These are phyloP conservation scores for Boechera stricta DNA, from an alignment of 345 rosid species.

Conservation along the genomic window DNA sequence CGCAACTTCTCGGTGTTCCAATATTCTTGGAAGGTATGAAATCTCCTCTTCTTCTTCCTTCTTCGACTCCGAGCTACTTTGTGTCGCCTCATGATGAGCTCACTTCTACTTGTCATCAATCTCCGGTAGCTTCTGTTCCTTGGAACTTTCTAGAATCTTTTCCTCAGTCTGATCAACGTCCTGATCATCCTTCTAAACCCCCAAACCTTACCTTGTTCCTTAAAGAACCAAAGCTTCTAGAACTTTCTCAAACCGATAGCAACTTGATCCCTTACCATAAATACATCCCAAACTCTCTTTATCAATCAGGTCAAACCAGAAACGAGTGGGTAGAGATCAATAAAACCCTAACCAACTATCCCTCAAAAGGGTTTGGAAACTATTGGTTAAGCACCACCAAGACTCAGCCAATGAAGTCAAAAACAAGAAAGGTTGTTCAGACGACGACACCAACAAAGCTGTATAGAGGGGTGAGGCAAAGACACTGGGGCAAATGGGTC, in stretches of 20 bases:
- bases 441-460: conserved; percentile 60
- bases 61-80: conserved; percentile 34
- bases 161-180: conserved; percentile 41
- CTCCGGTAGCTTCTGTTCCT: conserved; percentile 39
- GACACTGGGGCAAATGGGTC: conserved; percentile 99
- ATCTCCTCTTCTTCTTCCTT: conserved; percentile 31
- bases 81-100: conserved; percentile 25
- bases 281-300: conserved; percentile 36
- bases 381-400: conserved; percentile 65
- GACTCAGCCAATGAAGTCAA: conserved; percentile 73
- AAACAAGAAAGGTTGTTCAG: conserved; percentile 44
- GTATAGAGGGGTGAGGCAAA: conserved; percentile 91
- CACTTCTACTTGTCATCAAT: conserved; percentile 33
- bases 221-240: conserved; percentile 54
- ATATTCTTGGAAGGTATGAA: conserved; percentile 51
- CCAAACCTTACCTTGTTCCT: conserved; percentile 67
- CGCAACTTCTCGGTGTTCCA: conserved; percentile 48
- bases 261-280: conserved; percentile 40
- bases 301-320: conserved; percentile 25
- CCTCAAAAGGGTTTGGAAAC: conserved; percentile 53
- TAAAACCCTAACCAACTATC: conserved; percentile 41
- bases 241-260: conserved; percentile 35
- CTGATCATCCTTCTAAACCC: conserved; percentile 45
- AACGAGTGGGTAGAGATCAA: conserved; percentile 62
- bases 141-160: conserved; percentile 44